Evolutionary conservation across 176 grass and related monocot genomes (phyloP), one percentile per base, ranked within the genome.

Genomic region (Oryza coarctata): DNA sequence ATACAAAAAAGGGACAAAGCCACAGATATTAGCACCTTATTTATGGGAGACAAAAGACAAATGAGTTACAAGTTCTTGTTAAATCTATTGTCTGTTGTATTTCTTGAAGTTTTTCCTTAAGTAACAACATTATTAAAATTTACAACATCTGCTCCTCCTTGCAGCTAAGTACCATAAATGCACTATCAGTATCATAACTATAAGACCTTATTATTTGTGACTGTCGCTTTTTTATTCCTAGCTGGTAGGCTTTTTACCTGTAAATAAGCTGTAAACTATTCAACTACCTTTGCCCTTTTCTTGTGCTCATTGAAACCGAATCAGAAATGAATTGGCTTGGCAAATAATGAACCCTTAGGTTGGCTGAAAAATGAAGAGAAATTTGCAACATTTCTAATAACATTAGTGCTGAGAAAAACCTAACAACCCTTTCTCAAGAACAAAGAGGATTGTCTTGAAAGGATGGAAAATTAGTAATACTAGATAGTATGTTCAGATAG

Each of bases 211-310:
- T 33, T 55, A 80, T 18, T 47, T 13, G 65, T 4, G 76, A 5
- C 57, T 65, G 65, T 2, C 41, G 57, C 65, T 65, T 89, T 89
- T 81, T 85, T 81, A 80, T 81, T 63, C 26, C 50, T 25, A 32
- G 14, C 6, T 57, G 31, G 3, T 76, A 76, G 31, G 39, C 39
- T 74, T 84, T 49, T 71, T n/a, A 0, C n/a, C 75, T 58, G 75
- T 68, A 84, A 60, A 10, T 60, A 60, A 61, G 49, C 17, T 71
- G 79, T 81, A 71, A 81, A 85, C 63, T 20, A 39, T 45, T 14
- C 49, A 41, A 13, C 50, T 68, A 47, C 0, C 70, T 84, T 49
- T 30, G 31, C 12, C 38, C 26, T 85, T 88, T 55, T 35, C 35
- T 12, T 52, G 38, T 23, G 63, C 84, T 70, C 39, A 84, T 80